These are phyloP conservation scores for Pseudogymnoascus sp. DNA, from an alignment of 2,329 filamentous ascomycete species.

Conservation along the genomic window DNA sequence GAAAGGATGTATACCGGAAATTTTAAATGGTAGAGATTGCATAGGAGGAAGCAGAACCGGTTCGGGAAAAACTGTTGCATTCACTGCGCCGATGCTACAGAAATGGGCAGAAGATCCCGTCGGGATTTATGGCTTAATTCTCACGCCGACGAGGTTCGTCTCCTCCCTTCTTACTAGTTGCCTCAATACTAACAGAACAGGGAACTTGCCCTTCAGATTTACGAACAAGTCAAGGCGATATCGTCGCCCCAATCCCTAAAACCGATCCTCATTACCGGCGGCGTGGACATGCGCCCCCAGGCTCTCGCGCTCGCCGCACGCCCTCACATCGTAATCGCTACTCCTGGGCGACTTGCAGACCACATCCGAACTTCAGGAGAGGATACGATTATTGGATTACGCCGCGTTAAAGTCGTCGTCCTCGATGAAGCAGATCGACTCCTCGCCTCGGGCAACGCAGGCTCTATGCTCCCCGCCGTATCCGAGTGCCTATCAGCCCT, in stretches of 20 bases:
- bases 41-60: slow-evolving; percentile 92
- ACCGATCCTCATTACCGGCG: slow-evolving; percentile 81
- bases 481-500: slow-evolving; percentile 79
- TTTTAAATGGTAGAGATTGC: slow-evolving; percentile 82
- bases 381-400: slow-evolving; percentile 77
- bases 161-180: neutral
- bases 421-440: slow-evolving; percentile 94
- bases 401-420: slow-evolving; percentile 74
- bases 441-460: slow-evolving; percentile 61
- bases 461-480: slow-evolving; percentile 90
- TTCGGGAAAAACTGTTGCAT: slow-evolving; percentile 95
- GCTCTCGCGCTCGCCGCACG: slow-evolving; percentile 73
- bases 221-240: slow-evolving; percentile 91
- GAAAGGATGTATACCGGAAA: slow-evolving; percentile 84
- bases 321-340: slow-evolving; percentile 90
- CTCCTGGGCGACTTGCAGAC: slow-evolving; percentile 84
- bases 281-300: slow-evolving; percentile 84
- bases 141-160: slow-evolving; percentile 72
- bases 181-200: slow-evolving; percentile 30
- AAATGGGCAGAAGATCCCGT: slow-evolving; percentile 88
- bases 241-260: slow-evolving; percentile 83
- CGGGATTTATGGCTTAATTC: slow-evolving; percentile 79
- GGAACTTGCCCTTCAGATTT: slow-evolving; percentile 91
- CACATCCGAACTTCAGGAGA: slow-evolving; percentile 87
- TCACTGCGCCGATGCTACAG: slow-evolving; percentile 88